Base-by-base conservation (phyloP, 2,329 filamentous ascomycete genomes). In the Leptographium lundbergii region DNA sequence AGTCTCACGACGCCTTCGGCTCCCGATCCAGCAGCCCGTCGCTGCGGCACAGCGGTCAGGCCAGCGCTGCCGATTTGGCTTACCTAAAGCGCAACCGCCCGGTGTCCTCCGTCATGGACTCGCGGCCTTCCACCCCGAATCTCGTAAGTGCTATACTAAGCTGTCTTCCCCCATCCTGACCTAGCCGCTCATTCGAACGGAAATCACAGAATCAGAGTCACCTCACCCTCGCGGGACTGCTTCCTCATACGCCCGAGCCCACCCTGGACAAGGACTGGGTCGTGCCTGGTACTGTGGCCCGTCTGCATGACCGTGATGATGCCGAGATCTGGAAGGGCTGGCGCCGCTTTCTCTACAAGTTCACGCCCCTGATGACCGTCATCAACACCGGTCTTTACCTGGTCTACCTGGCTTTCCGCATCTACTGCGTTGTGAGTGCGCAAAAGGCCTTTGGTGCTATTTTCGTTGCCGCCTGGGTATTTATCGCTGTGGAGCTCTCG, bases 381-480 rank as follows among this genome's bases (percentile, higher is more conserved):
- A 45, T 69, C 61, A 75, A 73, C 64, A 75, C 70, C 14, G 63
- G 63, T n/a, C 54, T 76, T n/a, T 77, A 59, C 66, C n/a, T 77
- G 5, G 45, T 67, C 59, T 83, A 83, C 62, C 76, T 82, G 9
- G 72, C 64, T 25, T 68, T 78, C 57, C 77, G 80, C 45, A 75
- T 83, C 34, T 69, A 70, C 56, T 82, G 79, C 64, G 75, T 81
- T 57, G 67, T 80, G n/a, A 68, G 70, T 52, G 79, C 80, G 0
- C 79, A 83, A 63, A 69, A 73, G 1, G 67, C 68, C 1, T 68
- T 69, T 4, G 55, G 66, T 4, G 66, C 69, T 25, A 70, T 70
- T 2, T 83, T 76, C 61, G 70, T 73, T 5, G 74, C 77, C 52
- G 80, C 80, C 2, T 83, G 80, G 80, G 65, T 81, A 7, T 83